Conservation (phyloP, 805 yeast genomes). For the Candida xiaguanensis region DNA sequence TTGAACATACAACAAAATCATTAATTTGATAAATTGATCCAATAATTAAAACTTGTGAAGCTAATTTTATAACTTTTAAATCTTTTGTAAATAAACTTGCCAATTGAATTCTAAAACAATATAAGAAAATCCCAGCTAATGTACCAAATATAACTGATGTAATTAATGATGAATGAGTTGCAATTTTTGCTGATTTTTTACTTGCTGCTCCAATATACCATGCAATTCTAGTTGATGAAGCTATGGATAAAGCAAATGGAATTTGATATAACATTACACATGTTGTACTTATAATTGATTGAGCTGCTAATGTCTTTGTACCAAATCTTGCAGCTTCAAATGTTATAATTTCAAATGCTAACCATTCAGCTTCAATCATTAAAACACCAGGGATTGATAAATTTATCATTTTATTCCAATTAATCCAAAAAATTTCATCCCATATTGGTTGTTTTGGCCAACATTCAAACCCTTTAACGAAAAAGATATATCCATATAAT, state of each 20-base stretch:
- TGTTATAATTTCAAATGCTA: conserved; percentile 74
- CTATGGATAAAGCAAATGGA: conserved; percentile 73
- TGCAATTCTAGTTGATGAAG: conserved; percentile 74
- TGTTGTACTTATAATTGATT: conserved; percentile 66
- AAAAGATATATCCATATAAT: conserved; percentile 44
- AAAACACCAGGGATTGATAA: conserved; percentile 71
- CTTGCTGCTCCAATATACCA: conserved; percentile 69
- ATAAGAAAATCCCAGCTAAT: conserved; percentile 37
- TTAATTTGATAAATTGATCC: conserved; percentile 51
- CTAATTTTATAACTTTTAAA: conserved; percentile 29
- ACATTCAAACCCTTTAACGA: conserved; percentile 44
- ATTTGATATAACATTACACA: conserved; percentile 67
- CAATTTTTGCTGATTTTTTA: conserved; percentile 31
- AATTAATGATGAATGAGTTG: conserved; percentile 35
- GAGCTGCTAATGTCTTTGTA: conserved; percentile 64
- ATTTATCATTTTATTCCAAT: conserved; percentile 63
- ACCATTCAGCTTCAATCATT: conserved; percentile 76
- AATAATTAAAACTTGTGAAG: conserved; percentile 39
- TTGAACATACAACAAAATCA: conserved; percentile 46
- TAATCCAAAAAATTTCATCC: conserved; percentile 30
- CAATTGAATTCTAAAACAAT: conserved; percentile 29
- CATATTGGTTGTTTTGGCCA: conserved; percentile 32
- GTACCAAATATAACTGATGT: conserved; percentile 31
- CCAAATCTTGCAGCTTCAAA: conserved; percentile 68
- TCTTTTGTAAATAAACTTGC: conserved; percentile 43